Base-by-base conservation (phyloP, 106 monocot species). In the Vanilla planifolia region DNA sequence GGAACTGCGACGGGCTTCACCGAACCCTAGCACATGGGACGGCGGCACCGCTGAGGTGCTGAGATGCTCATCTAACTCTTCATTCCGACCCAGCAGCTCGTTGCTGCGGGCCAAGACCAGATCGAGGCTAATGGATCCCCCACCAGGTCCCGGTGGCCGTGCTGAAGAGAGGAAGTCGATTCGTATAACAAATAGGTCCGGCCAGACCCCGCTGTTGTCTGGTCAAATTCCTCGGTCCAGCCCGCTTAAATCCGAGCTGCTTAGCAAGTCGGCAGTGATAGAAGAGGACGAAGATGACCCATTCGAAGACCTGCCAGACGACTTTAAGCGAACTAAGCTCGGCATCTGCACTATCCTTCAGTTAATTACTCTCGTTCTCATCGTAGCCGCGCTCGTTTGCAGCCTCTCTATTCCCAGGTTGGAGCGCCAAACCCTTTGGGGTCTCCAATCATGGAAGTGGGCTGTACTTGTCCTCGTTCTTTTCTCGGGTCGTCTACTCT, bases 201-300 rank as follows among this genome's bases (percentile, higher is more conserved):
- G 75, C 10, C 56, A 61, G n/a, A 42, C 67, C 16, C 51, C 48
- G 34, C 57, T 28, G 16, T 45, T 33, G 23, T 59, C 68, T 0
- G 33, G 61, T 34, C 21, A 37, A 59, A 19, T 57, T 0, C 10
- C 33, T 16, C 29, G 77, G 32, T 65, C 61, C 36, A 10, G 66
- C 24, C 23, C 6, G 9, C 7, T 14, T 10, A 68, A 21, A 20
- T 63, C 71, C 33, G 70, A 72, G 16, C 6, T 65, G 2, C 51
- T 75, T 11, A 23, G 48, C n/a, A 64, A 60, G 19, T 2, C 48
- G 2, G 7, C 28, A 19, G 19, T n/a, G 6, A 37, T 37, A 47
- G 82, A 91, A n/a, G 84, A 88, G 4, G 87, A 92, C 17, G 92
- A 92, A 10, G 92, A 92, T 7, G 92, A 92, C 52, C 78, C 75